Percentiles rank a stretch among this genome's conserved stretches.
Conservation (phyloP, 2,329 filamentous ascomycete genomes). For the Colletotrichum siamense region DNA sequence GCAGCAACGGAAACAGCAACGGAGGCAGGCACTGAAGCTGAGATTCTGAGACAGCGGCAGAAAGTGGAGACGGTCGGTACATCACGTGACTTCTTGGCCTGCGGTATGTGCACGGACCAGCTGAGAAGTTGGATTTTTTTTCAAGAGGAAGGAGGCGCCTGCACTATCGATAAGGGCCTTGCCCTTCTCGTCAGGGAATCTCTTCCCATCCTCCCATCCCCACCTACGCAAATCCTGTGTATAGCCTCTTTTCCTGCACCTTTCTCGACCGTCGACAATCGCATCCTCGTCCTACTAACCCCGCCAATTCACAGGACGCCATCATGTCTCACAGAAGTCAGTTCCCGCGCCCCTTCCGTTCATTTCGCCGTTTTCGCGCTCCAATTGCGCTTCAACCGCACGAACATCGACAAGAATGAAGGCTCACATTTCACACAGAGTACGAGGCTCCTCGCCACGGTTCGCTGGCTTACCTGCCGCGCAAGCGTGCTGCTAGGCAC, state of each 20-base stretch:
- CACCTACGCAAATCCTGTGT: no score
- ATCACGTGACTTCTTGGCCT: no score
- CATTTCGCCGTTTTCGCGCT: background rate
- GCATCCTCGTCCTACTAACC: background rate
- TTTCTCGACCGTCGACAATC: background rate
- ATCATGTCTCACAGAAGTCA: background rate
- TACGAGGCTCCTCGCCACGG: constrained; percentile 93
- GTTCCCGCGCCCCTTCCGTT: background rate
- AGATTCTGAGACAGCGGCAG: background rate
- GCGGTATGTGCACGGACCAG: no score
- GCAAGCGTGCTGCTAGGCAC: constrained; percentile 92
- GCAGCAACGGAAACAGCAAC: no score
- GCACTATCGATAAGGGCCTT: no score
- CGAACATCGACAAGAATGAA: constrained; percentile 15
- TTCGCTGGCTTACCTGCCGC: constrained; percentile 84
- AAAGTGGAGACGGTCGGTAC: no score
- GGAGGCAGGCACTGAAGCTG: background rate
- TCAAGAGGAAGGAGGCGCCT: no score
- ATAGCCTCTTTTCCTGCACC: no score
- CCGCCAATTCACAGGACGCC: background rate
- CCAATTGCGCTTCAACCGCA: constrained; percentile 27
- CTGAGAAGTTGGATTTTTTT: no score
- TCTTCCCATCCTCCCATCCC: no score
- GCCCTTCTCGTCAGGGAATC: no score
- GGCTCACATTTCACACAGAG: constrained; percentile 36